Base-by-base conservation (phyloP, 1,139 yeast genomes). In the Candida sojae region DNA sequence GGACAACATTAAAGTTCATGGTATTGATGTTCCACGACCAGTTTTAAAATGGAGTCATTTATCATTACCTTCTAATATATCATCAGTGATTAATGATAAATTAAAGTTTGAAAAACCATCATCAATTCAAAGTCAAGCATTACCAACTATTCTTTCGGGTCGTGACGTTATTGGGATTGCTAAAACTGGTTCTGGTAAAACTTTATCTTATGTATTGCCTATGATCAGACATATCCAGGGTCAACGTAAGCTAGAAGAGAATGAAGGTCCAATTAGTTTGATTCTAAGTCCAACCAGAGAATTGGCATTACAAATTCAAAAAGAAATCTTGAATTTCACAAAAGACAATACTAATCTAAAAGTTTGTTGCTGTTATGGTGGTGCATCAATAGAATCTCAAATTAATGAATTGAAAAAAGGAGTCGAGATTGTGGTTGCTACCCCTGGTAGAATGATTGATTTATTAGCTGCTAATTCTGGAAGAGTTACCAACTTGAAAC, bases 381-480 rank as follows among this genome's bases (percentile, higher is more conserved):
- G 99, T 0, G 81, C 96, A 0, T 84, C 90, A 7, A 82, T 93
- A 41, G 89, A 90, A 53, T 75, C 78, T 6, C 97, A 92, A 61
- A 90, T 95, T 42, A 85, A 90, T 4, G 90, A 83, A 25, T 64
- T 92, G 52, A 89, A 88, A 56, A 80, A 83, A 48, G 96, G 96
- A 1, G 83, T 85, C 8, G 92, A 92, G 53, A 77, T 95, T 8
- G 73, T 93, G 2, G 92, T 95, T 11, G 96, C 97, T 3, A 95
- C 99, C 0, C 99, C 99, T 0, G 99, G 99, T 0, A 72, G 99
- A 54, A 80, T 93, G 57, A 93, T 95, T 50, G 99, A 95, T 67
- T 68, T 95, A 40, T 69, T 95, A 29, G 85, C 96, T 1, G 88
- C 96, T 1, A 93, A 93, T 62, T 73, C 82, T 39, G 97, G 98